These are phyloP conservation scores for Chionographis japonica DNA, from an alignment of 106 monocot species.

Conservation along the genomic window DNA sequence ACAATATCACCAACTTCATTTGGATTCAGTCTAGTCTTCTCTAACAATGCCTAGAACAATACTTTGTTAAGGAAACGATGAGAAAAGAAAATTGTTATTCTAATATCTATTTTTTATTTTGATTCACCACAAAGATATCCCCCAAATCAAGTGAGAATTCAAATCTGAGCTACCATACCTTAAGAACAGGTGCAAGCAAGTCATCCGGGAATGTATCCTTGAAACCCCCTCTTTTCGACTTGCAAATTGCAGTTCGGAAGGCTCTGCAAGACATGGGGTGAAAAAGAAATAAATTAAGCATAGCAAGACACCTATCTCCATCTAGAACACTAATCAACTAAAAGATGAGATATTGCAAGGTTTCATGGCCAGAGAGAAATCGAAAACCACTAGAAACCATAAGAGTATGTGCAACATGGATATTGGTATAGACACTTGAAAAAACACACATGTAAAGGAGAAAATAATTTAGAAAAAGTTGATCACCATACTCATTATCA, in stretches of 20 bases:
- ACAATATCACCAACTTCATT: conserved; percentile 33
- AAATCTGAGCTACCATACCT: conserved; percentile 15
- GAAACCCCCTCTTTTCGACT: conserved; percentile 40
- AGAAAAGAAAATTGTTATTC: not conserved
- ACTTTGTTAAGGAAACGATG: not conserved
- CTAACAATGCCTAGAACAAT: conserved; percentile 11
- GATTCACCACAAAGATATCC: not conserved
- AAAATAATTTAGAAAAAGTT: too few species aligned
- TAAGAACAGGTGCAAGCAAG: conserved; percentile 33
- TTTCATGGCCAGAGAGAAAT: too few species aligned
- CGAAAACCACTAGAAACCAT: too few species aligned
- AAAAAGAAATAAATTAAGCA: too few species aligned
- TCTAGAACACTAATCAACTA: too few species aligned
- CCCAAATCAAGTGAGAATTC: not conserved
- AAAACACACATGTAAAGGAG: too few species aligned
- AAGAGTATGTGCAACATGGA: too few species aligned
- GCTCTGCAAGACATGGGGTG: conserved; percentile 16
- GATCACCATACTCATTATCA: too few species aligned
- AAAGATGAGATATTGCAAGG: too few species aligned
- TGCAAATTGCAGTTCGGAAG: conserved; percentile 44
- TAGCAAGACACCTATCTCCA: too few species aligned
- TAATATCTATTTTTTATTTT: not conserved
- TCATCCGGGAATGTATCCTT: conserved; percentile 45
- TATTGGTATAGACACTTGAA: too few species aligned
- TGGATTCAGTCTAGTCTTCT: conserved; percentile 17